Evolutionary conservation across 345 rosid genomes (phyloP).

Genomic region (Populus simonii): DNA sequence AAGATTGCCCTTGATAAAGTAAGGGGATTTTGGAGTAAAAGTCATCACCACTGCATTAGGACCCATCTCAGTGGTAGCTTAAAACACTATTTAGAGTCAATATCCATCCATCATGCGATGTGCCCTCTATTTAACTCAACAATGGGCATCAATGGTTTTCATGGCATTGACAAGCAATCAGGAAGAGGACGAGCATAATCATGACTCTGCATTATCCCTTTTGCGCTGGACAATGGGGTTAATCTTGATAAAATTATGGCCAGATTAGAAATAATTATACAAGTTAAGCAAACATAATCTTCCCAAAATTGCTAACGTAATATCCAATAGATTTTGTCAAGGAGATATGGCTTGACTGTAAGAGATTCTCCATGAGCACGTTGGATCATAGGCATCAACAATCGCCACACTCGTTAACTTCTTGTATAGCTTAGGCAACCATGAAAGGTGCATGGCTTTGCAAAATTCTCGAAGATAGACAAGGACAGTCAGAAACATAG

Average conservation of each 20-base stretch:
- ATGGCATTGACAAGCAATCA: background rate
- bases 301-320: background rate
- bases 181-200: background rate
- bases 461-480: background rate
- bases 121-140: too few relatives aligned
- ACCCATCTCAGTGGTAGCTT: too few relatives aligned
- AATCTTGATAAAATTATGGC: background rate
- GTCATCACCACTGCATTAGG: too few relatives aligned
- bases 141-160: background rate
- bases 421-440: background rate
- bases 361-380: too few relatives aligned
- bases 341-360: background rate
- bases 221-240: background rate
- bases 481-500: background rate
- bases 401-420: background rate
- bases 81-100: too few relatives aligned
- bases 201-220: background rate
- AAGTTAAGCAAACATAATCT: too few relatives aligned
- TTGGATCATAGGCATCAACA: background rate
- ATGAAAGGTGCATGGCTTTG: too few relatives aligned
- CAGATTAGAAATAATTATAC: too few relatives aligned
- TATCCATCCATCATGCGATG: too few relatives aligned
- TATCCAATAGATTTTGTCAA: too few relatives aligned
- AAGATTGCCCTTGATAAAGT: too few relatives aligned
- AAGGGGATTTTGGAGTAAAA: too few relatives aligned